phyloP scores from a whole-genome alignment of 495 filamentous ascomycete genomes.

The Cercophora newfieldiana region DNA sequence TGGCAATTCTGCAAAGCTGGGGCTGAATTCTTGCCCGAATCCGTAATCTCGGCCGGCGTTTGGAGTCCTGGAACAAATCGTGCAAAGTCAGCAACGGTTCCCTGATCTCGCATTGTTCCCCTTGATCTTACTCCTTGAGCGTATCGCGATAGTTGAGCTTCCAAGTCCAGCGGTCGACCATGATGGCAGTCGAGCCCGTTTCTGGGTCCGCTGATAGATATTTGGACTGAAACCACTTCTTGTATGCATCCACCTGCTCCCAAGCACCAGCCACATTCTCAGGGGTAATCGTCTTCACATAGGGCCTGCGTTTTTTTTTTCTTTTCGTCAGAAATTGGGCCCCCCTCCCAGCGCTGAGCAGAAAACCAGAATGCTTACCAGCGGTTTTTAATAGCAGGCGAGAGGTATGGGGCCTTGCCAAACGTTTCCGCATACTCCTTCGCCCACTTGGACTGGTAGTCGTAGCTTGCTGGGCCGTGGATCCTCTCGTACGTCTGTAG shows the following conservation, averaged over 20 bases:
- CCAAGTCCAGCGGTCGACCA: background rate
- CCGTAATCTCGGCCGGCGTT: background rate
- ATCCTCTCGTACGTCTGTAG: background rate
- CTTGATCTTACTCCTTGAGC: background rate
- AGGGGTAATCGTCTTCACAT: too few relatives aligned
- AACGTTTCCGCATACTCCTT: background rate
- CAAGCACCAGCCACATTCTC: too few relatives aligned
- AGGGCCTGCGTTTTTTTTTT: background rate
- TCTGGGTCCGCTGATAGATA: background rate
- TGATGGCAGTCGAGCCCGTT: background rate
- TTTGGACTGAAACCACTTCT: background rate
- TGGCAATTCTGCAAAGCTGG: slow-evolving; percentile 1
- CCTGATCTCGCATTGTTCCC: background rate
- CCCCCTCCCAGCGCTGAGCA: too few relatives aligned
- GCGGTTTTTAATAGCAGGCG: background rate
- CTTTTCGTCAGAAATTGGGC: too few relatives aligned
- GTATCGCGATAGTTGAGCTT: slow-evolving; percentile 5
- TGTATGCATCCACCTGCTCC: background rate
- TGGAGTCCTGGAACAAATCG: background rate
- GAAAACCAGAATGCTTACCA: background rate
- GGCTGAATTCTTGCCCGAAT: slow-evolving; percentile 2
- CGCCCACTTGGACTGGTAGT: background rate
- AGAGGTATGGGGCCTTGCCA: background rate
- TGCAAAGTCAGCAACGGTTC: background rate
- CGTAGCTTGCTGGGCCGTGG: background rate